These are phyloP conservation scores for Kregervanrija delftensis DNA, from an alignment of 805 yeast genomes.

Conservation along the genomic window DNA sequence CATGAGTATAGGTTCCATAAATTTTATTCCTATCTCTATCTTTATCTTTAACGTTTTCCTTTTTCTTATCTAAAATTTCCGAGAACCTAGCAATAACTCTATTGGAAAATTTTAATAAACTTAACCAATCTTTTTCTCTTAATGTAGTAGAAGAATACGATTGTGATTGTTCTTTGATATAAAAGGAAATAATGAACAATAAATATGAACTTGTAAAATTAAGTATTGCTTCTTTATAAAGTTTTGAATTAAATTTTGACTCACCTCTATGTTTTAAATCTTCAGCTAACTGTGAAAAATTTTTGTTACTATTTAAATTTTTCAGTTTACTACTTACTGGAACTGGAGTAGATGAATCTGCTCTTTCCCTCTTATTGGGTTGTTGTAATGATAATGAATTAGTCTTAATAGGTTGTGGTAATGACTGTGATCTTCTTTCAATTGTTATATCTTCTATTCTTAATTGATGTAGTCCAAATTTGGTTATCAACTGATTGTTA, in stretches of 20 bases:
- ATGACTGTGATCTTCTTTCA: background rate
- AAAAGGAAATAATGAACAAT: constrained; percentile 19
- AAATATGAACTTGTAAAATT: constrained; percentile 20
- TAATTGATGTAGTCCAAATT: constrained; percentile 13
- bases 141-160: background rate
- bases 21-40: background rate
- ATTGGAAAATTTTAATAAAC: constrained; percentile 11
- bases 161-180: constrained; percentile 13
- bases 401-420: background rate
- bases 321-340: background rate
- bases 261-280: constrained; percentile 14
- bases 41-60: background rate
- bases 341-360: background rate
- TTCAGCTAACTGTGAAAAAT: constrained; percentile 7
- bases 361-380: background rate
- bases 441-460: constrained; percentile 10
- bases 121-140: constrained; percentile 16
- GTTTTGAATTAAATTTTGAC: constrained; percentile 9
- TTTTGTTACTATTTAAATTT: background rate
- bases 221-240: constrained; percentile 13
- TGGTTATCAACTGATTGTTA: constrained; percentile 11
- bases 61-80: background rate
- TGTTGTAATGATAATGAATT: constrained; percentile 2
- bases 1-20: too few relatives aligned
- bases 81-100: constrained; percentile 19